phyloP scores from a whole-genome alignment of 2,329 filamentous ascomycete genomes.

The Fusarium sublunatum region DNA sequence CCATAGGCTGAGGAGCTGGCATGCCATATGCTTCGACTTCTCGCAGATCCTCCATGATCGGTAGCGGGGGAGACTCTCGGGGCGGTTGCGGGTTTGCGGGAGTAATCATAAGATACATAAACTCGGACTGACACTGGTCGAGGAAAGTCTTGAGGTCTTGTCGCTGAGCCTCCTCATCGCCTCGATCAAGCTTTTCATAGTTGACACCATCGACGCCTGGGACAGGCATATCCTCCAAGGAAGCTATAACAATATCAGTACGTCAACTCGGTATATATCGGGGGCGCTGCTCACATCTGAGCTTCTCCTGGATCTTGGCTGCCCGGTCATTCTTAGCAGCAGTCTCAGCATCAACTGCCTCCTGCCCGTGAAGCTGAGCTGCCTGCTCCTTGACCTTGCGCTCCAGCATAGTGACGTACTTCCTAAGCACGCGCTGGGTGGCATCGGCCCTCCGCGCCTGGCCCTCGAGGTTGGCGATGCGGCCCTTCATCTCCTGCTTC shows the following conservation, averaged over 20 bases:
- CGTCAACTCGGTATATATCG: neutral
- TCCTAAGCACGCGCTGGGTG: slow-evolving; percentile 87
- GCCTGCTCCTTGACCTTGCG: slow-evolving; percentile 87
- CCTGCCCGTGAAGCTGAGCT: slow-evolving; percentile 69
- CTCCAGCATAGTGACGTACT: slow-evolving; percentile 91
- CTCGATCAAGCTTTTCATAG: slow-evolving; percentile 54
- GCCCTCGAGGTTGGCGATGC: slow-evolving; percentile 94
- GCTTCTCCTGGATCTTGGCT: slow-evolving; percentile 66
- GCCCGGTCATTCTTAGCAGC: slow-evolving; percentile 64
- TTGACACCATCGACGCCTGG: slow-evolving; percentile 61
- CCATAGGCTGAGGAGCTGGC: slow-evolving; percentile 56
- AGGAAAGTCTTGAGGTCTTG: slow-evolving; percentile 69
- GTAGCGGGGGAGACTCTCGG: slow-evolving; percentile 70
- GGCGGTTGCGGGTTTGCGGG: slow-evolving; percentile 73
- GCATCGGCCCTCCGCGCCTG: slow-evolving; percentile 87
- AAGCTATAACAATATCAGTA: slow-evolving; percentile 50
- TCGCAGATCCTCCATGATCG: slow-evolving; percentile 68
- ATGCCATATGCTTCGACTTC: slow-evolving; percentile 65
- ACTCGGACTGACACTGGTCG: slow-evolving; percentile 73
- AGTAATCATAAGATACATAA: slow-evolving; percentile 75
- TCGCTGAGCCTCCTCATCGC: slow-evolving; percentile 63
- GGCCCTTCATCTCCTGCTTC: slow-evolving; percentile 97
- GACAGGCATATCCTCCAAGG: slow-evolving; percentile 56
- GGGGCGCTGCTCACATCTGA: slow-evolving; percentile 59
- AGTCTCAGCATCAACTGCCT: slow-evolving; percentile 53